Conservation (phyloP, 2,329 filamentous ascomycete genomes). For the Paraphaeosphaeria sporulosa region DNA sequence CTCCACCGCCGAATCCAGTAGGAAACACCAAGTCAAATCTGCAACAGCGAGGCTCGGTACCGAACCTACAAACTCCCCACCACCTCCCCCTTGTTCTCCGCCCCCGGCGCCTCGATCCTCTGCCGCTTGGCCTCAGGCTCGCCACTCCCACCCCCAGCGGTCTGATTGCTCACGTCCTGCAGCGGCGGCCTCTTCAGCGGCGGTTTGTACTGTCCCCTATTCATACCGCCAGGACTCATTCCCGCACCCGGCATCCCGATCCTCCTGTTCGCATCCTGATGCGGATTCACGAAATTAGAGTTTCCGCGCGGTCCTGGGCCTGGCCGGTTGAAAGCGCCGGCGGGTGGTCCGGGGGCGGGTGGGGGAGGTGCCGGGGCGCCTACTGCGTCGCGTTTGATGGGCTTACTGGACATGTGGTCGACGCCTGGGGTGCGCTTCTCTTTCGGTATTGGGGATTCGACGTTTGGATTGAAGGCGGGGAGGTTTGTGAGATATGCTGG, state of each 20-base stretch:
- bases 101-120: constrained; percentile 41
- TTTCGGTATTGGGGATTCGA: constrained; percentile 73
- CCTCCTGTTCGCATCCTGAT: constrained; percentile 54
- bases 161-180: constrained; percentile 57
- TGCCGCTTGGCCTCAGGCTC: constrained; percentile 52
- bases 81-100: constrained; percentile 27
- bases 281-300: constrained; percentile 58
- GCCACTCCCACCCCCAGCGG: constrained; percentile 28
- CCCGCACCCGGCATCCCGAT: constrained; percentile 60
- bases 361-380: constrained; percentile 22
- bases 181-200: constrained; percentile 51
- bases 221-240: constrained; percentile 53
- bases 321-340: constrained; percentile 25
- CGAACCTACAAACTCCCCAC: neutral
- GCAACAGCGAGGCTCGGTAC: neutral
- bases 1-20: too few relatives aligned
- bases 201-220: constrained; percentile 55
- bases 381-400: constrained; percentile 64
- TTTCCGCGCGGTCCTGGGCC: constrained; percentile 7
- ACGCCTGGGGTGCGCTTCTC: constrained; percentile 81
- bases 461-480: constrained; percentile 58
- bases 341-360: constrained; percentile 17
- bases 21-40: neutral
- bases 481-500: constrained; percentile 39
- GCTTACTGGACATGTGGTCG: constrained; percentile 79